phyloP scores from a whole-genome alignment of 129 eudicot species.

The Deinandra increscens region DNA sequence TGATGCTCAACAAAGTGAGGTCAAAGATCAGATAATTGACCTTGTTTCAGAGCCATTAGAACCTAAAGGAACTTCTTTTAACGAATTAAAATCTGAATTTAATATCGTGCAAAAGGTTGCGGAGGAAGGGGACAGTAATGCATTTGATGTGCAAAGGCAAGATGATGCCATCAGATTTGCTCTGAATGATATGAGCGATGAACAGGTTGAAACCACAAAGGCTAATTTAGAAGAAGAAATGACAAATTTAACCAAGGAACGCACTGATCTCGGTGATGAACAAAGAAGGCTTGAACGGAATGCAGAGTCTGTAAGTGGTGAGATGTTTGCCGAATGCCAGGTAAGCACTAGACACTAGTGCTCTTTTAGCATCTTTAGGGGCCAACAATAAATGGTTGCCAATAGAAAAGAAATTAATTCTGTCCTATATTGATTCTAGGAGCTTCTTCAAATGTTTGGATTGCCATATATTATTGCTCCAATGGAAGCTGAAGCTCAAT shows the following conservation, averaged over 20 bases:
- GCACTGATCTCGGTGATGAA: conserved; percentile 58
- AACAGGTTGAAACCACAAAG: conserved; percentile 38
- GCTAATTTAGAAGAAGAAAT: conserved; percentile 70
- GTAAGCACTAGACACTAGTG: conserved; percentile 31
- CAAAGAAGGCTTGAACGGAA: conserved; percentile 86
- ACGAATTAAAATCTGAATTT: conserved; percentile 23
- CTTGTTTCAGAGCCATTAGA: conserved; percentile 12
- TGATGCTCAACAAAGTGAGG: conserved; percentile 33
- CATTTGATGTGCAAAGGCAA: conserved; percentile 21
- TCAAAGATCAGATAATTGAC: conserved; percentile 26
- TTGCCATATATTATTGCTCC: conserved; percentile 96
- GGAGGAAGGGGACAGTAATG: conserved; percentile 28
- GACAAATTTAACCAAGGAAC: conserved; percentile 54
- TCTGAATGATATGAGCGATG: conserved; percentile 26
- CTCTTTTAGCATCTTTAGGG: conserved; percentile 20
- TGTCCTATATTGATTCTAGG: conserved; percentile 44
- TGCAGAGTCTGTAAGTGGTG: conserved; percentile 85
- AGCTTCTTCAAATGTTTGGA: conserved; percentile 98
- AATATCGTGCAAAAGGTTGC: conserved; percentile 23
- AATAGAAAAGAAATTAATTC: not conserved
- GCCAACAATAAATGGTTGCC: not conserved
- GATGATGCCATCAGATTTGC: conserved; percentile 27
- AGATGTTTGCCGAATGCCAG: conserved; percentile 98
- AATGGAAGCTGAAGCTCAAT: conserved; percentile 99
- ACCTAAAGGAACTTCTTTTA: conserved; percentile 24